Evolutionary conservation across 2,329 filamentous ascomycete genomes (phyloP).

Genomic region (Colletotrichum incanum): DNA sequence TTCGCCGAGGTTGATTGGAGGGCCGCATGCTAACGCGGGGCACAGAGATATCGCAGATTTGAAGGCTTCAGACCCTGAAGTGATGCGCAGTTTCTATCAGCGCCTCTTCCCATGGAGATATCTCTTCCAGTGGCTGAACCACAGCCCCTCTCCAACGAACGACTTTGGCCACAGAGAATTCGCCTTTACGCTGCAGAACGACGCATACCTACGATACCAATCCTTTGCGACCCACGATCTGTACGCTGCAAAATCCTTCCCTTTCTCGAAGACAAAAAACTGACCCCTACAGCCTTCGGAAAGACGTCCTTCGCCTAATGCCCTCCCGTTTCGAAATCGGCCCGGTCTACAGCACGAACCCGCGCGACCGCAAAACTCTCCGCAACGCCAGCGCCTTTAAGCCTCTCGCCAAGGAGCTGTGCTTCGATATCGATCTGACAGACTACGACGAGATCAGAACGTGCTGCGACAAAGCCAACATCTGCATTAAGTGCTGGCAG

Average conservation of each 20-base stretch:
- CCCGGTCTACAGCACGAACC: slow-evolving; percentile 95
- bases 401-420: slow-evolving; percentile 92
- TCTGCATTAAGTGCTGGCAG: slow-evolving; percentile 94
- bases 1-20: not conserved
- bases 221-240: slow-evolving; percentile 71
- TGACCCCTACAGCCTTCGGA: slow-evolving; percentile 76
- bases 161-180: slow-evolving; percentile 97
- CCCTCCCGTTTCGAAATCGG: slow-evolving; percentile 98
- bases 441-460: slow-evolving; percentile 98
- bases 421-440: slow-evolving; percentile 99
- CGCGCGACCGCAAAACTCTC: slow-evolving; percentile 91
- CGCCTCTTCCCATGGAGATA: slow-evolving; percentile 95
- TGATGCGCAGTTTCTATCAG: slow-evolving; percentile 95
- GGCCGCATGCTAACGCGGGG: slow-evolving; percentile 11
- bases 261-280: slow-evolving; percentile 14
- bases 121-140: slow-evolving; percentile 98
- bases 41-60: slow-evolving; percentile 55
- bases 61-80: slow-evolving; percentile 80
- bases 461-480: slow-evolving; percentile 93
- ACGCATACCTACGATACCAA: slow-evolving; percentile 94
- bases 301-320: slow-evolving; percentile 89
- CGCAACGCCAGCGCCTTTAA: slow-evolving; percentile 86
- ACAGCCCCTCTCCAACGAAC: slow-evolving; percentile 85
- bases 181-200: slow-evolving; percentile 93
- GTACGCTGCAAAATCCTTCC: slow-evolving; percentile 51